These are phyloP conservation scores for Sporothrix phasma DNA, from an alignment of 2,329 filamentous ascomycete species.

Conservation along the genomic window DNA sequence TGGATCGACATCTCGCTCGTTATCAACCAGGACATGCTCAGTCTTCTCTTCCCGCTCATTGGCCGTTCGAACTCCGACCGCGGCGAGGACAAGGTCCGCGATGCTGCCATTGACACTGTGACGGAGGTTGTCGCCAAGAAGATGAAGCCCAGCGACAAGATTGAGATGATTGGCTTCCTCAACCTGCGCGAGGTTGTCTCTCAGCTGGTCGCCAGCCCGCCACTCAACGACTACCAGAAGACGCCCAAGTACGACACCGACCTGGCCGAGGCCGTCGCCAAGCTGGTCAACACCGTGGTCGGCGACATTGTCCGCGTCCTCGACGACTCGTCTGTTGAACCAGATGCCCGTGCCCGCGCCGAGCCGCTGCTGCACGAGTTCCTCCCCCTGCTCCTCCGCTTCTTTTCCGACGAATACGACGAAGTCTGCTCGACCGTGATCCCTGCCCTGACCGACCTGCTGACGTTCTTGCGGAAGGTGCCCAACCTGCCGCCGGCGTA, in stretches of 20 bases:
- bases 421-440: conserved; percentile 96
- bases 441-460: conserved; percentile 80
- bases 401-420: conserved; percentile 96
- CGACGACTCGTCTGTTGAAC: conserved; percentile 54
- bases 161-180: conserved; percentile 84
- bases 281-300: conserved; percentile 84
- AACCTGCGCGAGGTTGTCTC: conserved; percentile 77
- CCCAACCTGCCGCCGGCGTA: conserved; percentile 64
- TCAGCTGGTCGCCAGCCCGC: conserved; percentile 74
- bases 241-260: conserved; percentile 90
- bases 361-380: conserved; percentile 76
- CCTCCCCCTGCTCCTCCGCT: conserved; percentile 76
- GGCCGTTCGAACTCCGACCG: conserved; percentile 57
- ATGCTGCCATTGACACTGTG: conserved; percentile 87
- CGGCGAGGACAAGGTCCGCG: conserved; percentile 68
- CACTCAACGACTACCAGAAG: conserved; percentile 65
- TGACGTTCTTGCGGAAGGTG: conserved; percentile 81
- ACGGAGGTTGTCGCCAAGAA: conserved; percentile 97
- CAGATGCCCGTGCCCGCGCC: conserved; percentile 60
- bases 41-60: conserved; percentile 74
- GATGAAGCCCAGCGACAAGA: conserved; percentile 90
- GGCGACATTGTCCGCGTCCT: conserved; percentile 80
- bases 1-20: conserved; percentile 96
- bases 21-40: conserved; percentile 81
- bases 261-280: conserved; percentile 87